Evolutionary conservation across 768 basidiomycete genomes (phyloP), one percentile per base, ranked within the genome.

Genomic region (Tricholoma bakamatsutake): DNA sequence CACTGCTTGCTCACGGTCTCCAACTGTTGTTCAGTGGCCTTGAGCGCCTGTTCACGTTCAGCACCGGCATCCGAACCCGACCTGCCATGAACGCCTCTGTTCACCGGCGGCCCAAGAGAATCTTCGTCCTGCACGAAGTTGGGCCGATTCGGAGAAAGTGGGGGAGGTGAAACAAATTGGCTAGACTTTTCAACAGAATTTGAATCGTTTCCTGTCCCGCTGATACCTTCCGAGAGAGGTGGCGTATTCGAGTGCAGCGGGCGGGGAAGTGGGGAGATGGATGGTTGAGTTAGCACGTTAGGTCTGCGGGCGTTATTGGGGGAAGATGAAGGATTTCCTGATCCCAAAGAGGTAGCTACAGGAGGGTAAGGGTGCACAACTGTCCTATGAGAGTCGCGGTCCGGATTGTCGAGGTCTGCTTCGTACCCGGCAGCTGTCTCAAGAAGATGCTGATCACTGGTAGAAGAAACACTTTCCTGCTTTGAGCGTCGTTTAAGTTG

Each of bases 401-500:
- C 84, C 47, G 73, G 73, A 66, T 80, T 77, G 48, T 89, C 85
- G 50, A 81, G 68, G 66, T 88, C 88, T 24, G 84, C 85, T 55
- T 91, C 87, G 64, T 89, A 88, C n/a, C 85, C 87, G 33, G 80
- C 73, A 15, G 75, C 68, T 0, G 69, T 70, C 49, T 84, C 83
- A 24, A 75, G 74, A 35, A 76, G 77, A 10, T 74, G 63, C 5
- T 78, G 80, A 58, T 87, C 85, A 62, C 83, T 85, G 40, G 82
- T 71, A 13, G 89, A 90, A 13, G 89, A 91, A 48, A 85, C 68
- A 62, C 88, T 91, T 58, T 79, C 85, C 58, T 83, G 83, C 53
- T 84, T 73, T 31, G 83, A 76, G 48, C 77, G 77, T 27, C 73
- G 76, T 50, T 75, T 81, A 24, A 78, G 78, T 15, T 78, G 76